These are phyloP conservation scores for Quercus dentata DNA, from an alignment of 306 rosid genomes.

Conservation along the genomic window DNA sequence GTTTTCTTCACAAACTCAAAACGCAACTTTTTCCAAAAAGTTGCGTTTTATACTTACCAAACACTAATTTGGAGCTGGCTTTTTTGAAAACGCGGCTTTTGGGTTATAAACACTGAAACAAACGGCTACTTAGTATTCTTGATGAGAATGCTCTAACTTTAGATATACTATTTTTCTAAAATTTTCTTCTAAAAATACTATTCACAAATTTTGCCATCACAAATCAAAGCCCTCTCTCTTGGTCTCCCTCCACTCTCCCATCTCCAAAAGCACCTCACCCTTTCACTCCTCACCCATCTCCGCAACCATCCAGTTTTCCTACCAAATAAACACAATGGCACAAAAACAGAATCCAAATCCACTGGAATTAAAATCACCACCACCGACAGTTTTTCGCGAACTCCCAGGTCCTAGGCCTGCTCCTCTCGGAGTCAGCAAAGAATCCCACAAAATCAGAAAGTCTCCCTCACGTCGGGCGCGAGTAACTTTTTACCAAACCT, in stretches of 20 bases:
- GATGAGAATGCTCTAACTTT: too few relatives aligned
- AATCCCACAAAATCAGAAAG: conserved; percentile 69
- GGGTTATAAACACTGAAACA: too few relatives aligned
- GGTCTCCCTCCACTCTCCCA: not conserved
- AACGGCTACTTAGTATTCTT: too few relatives aligned
- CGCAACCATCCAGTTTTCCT: not conserved
- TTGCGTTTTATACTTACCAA: too few relatives aligned
- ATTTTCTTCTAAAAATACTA: too few relatives aligned
- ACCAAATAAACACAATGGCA: not conserved
- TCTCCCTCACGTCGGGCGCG: conserved; percentile 56
- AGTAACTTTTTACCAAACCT: conserved; percentile 65
- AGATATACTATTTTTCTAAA: too few relatives aligned
- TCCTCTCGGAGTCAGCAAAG: conserved; percentile 65
- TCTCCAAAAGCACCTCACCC: not conserved
- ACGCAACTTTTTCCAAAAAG: too few relatives aligned
- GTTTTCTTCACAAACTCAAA: too few relatives aligned
- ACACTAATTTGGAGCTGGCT: too few relatives aligned
- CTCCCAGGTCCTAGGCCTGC: conserved; percentile 77
- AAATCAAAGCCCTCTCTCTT: too few relatives aligned
- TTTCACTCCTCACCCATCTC: not conserved
- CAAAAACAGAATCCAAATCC: conserved; percentile 29
- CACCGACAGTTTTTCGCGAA: conserved; percentile 29
- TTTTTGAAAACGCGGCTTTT: too few relatives aligned
- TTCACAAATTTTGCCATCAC: too few relatives aligned
- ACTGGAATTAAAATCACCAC: conserved; percentile 29